Base-by-base conservation (phyloP, 345 rosid species). In the Pelargonium nanum region DNA sequence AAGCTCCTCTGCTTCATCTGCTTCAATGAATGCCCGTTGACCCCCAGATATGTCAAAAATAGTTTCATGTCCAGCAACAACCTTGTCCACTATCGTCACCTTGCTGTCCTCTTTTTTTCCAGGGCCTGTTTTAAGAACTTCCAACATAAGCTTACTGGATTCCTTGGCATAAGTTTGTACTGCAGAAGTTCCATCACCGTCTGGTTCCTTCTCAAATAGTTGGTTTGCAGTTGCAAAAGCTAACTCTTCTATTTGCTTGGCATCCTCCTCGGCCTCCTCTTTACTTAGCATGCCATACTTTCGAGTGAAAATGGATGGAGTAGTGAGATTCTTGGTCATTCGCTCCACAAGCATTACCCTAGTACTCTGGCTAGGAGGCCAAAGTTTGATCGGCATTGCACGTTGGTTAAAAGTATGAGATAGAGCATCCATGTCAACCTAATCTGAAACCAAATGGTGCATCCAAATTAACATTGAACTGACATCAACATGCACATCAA, bases 141-240 rank as follows among this genome's bases (percentile, higher is more conserved):
- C 86, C 74, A 88, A 75, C 82, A 91, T 88, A 22, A 68, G 75
- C 71, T 84, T 91, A 64, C 97, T 88, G 15, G 94, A 88, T 59
- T 91, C 91, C 74, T 86, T 91, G 16, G 96, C 96, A 74, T 91
- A 91, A 64, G 82, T 68, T 69, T 84, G 97, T 23, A 91, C 97
- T 9, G 96, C 91, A 60, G 96, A 84, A 59, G 89, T 77, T 45
- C 97, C 97, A 74, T 91, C 97, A 61, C 89, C 83, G 73, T 91
- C 96, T 45, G 97, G 86, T 77, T 91, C 94, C 64, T 81, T 85
- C 67, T 82, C 88, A 56, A 75, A 81, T 40, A 80, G 83, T 61
- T 84, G 83, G 70, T 71, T 78, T 25, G 97, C 96, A 48, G 78
- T 61, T 0, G 73, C 67, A 68, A 84, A 91, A 28, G 96, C 96